Conservation (phyloP, 2,329 filamentous ascomycete genomes). For the Ramularia endophylla region DNA sequence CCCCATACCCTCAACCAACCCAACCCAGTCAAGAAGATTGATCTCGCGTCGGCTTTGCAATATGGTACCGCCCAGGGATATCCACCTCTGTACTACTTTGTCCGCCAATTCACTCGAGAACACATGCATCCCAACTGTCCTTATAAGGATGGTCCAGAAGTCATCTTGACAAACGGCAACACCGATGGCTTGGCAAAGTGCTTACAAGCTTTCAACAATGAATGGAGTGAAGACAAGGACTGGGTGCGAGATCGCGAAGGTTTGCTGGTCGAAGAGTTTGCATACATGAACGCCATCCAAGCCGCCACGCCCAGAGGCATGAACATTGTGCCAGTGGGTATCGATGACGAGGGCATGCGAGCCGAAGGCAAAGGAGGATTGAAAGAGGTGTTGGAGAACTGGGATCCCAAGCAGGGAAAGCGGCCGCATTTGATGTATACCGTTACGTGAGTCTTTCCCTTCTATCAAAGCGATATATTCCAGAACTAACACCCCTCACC, state of each 20-base stretch:
- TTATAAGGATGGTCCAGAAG: constrained; percentile 68
- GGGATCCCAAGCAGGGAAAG: constrained; percentile 68
- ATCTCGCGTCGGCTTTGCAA: constrained; percentile 75
- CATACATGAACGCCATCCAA: constrained; percentile 71
- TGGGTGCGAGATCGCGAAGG: constrained; percentile 66
- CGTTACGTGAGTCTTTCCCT: constrained; percentile 60
- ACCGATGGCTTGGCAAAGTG: constrained; percentile 82
- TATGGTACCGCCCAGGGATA: constrained; percentile 82
- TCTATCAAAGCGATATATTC: not conserved
- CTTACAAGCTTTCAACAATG: constrained; percentile 67
- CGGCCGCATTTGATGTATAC: constrained; percentile 84
- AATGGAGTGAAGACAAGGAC: constrained; percentile 66
- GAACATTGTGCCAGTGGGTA: constrained; percentile 65
- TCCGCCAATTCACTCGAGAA: constrained; percentile 70
- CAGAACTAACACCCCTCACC: no score
- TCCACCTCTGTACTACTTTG: constrained; percentile 68
- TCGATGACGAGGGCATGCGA: constrained; percentile 77
- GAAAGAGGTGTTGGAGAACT: constrained; percentile 71
- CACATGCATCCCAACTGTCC: constrained; percentile 76
- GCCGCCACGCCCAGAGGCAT: constrained; percentile 62
- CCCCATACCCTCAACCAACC: constrained; percentile 59
- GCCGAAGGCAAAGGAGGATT: constrained; percentile 66
- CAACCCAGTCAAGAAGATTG: constrained; percentile 65
- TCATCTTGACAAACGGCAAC: constrained; percentile 72
- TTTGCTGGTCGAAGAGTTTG: constrained; percentile 71